A percentile compares a stretch with the other conserved stretches of the same genome.
phyloP scores from a whole-genome alignment of 2,329 filamentous ascomycete species.

The Ophidiomyces ophidiicola region DNA sequence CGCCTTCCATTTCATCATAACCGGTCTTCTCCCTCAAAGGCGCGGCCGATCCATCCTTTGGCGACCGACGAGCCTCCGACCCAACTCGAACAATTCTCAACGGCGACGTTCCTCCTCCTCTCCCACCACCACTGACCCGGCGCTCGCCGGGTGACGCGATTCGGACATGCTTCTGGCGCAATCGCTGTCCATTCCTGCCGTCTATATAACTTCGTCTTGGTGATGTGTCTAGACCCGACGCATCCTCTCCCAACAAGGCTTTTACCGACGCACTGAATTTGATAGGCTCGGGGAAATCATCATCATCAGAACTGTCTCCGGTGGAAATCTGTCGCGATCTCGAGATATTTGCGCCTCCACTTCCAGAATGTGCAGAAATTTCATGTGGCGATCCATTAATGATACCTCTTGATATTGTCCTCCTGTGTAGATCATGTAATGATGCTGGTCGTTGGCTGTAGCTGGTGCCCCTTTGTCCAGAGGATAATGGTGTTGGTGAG shows the following conservation, averaged over 20 bases:
- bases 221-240: constrained; percentile 43
- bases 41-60: constrained; percentile 30
- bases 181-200: constrained; percentile 7
- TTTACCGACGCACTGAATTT: constrained; percentile 89
- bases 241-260: constrained; percentile 55
- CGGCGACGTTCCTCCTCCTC: constrained; percentile 32
- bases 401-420: constrained; percentile 25
- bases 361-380: constrained; percentile 10
- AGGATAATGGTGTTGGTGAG: constrained; percentile 29
- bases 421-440: constrained; percentile 29
- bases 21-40: constrained; percentile 26
- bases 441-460: constrained; percentile 23
- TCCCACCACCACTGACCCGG: constrained; percentile 3
- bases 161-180: constrained; percentile 25
- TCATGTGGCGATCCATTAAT: constrained; percentile 25
- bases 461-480: constrained; percentile 26
- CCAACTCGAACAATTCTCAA: constrained; percentile 32
- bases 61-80: constrained; percentile 19
- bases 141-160: constrained; percentile 28
- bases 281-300: constrained; percentile 82
- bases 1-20: constrained; percentile 13
- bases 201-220: constrained; percentile 30
- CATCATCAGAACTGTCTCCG: constrained; percentile 80
- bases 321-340: constrained; percentile 12
- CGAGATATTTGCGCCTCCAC: constrained; percentile 11